phyloP scores from a whole-genome alignment of 805 yeast genomes.

The Clavispora asparagi region DNA sequence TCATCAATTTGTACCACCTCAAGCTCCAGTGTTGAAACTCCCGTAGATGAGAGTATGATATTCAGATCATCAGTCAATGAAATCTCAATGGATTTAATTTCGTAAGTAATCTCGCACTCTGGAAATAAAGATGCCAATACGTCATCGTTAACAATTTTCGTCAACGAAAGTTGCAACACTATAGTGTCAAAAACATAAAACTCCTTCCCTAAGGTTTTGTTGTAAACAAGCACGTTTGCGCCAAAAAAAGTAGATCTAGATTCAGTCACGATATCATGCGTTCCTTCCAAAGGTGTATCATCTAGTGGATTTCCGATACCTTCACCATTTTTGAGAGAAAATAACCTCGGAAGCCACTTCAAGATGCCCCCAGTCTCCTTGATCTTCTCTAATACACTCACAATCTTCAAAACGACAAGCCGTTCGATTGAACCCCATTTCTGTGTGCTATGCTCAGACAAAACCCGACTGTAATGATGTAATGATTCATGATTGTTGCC shows the following conservation, averaged over 20 bases:
- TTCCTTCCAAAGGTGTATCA: neutral
- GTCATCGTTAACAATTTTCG: neutral
- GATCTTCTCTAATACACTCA: constrained; percentile 9
- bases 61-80: neutral
- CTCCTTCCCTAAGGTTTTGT: constrained; percentile 8
- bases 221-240: constrained; percentile 14
- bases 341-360: neutral
- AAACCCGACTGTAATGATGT: constrained; percentile 14
- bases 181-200: constrained; percentile 15
- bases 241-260: constrained; percentile 3
- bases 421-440: constrained; percentile 35
- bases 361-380: neutral
- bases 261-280: neutral
- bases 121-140: neutral
- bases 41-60: neutral
- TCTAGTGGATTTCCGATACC: neutral
- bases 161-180: constrained; percentile 10
- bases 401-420: constrained; percentile 29
- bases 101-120: neutral
- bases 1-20: neutral
- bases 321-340: neutral
- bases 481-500: constrained; percentile 15
- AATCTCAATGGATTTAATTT: neutral
- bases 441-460: constrained; percentile 7
- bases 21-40: neutral